These are phyloP conservation scores for Lipomyces chichibuensis DNA, from an alignment of 805 yeast genomes.

Conservation along the genomic window DNA sequence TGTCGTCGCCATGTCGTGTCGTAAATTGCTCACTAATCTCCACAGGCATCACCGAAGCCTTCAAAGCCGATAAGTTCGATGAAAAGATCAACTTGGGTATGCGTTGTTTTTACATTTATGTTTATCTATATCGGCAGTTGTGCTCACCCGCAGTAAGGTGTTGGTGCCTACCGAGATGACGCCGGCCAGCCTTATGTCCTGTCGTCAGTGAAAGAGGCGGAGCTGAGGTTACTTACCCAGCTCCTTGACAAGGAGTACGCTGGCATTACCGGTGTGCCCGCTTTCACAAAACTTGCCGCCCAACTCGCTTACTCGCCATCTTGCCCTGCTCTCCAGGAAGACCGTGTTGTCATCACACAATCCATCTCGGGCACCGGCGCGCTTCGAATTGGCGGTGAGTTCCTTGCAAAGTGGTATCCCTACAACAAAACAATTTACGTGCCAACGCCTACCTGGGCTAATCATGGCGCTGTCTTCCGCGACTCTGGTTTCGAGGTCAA, in stretches of 20 bases:
- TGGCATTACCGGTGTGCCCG: conserved; percentile 78
- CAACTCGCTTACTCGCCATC: conserved; percentile 73
- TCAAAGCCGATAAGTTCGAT: conserved; percentile 59
- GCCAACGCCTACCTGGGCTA: conserved; percentile 94
- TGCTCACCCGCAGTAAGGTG: conserved; percentile 40
- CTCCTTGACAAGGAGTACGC: conserved; percentile 80
- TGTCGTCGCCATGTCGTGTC: not conserved
- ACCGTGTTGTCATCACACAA: conserved; percentile 79
- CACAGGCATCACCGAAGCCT: conserved; percentile 74
- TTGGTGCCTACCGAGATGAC: conserved; percentile 93
- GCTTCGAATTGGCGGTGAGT: conserved; percentile 78
- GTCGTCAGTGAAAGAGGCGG: conserved; percentile 71
- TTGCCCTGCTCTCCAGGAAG: conserved; percentile 56
- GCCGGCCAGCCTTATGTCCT: conserved; percentile 86
- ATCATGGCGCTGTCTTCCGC: conserved; percentile 78
- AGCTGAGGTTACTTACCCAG: conserved; percentile 52
- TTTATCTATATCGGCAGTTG: not conserved
- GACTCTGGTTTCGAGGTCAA: conserved; percentile 67
- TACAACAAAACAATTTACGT: conserved; percentile 60
- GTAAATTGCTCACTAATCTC: conserved; percentile 14
- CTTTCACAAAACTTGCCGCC: conserved; percentile 67
- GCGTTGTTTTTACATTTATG: not conserved
- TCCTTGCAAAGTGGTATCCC: conserved; percentile 63
- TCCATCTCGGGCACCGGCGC: conserved; percentile 97
- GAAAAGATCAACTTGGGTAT: conserved; percentile 59